These are phyloP conservation scores for Neoscytalidium dimidiatum DNA, from an alignment of 2,329 filamentous ascomycete species.

Conservation along the genomic window DNA sequence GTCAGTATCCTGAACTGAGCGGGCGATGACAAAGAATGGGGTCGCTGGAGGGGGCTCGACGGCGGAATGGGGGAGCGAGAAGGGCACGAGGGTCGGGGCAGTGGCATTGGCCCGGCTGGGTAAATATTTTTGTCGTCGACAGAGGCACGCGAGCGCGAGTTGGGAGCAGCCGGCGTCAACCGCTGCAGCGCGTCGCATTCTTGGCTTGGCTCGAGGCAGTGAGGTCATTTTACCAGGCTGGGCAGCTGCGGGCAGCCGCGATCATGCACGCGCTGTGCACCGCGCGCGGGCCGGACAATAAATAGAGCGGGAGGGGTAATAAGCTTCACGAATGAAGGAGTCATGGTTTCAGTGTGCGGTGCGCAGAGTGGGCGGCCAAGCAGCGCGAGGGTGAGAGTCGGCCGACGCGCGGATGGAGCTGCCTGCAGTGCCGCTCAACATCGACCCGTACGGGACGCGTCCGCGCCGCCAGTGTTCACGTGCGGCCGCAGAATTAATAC, in stretches of 20 bases:
- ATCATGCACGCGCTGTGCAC: not conserved
- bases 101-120: not conserved
- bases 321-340: not conserved
- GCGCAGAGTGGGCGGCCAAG: not conserved
- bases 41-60: not conserved
- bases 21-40: not conserved
- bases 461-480: slow-evolving; percentile 13
- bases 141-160: not conserved
- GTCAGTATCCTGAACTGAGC: slow-evolving; percentile 37
- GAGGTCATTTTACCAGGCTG: not conserved
- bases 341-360: not conserved
- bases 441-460: not conserved
- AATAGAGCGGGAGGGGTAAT: slow-evolving; percentile 12
- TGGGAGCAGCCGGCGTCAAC: not conserved
- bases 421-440: not conserved
- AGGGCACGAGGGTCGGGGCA: not conserved
- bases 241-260: not conserved
- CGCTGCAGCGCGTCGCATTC: slow-evolving; percentile 2
- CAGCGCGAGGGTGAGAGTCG: not conserved
- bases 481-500: slow-evolving; percentile 7
- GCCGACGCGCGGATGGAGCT: slow-evolving; percentile 1
- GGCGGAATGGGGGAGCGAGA: not conserved
- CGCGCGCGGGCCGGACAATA: slow-evolving; percentile 3
- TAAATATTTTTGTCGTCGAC: slow-evolving; percentile 12
- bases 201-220: slow-evolving; percentile 8